phyloP scores from a whole-genome alignment of 306 rosid species.

The Fragaria ananassa region DNA sequence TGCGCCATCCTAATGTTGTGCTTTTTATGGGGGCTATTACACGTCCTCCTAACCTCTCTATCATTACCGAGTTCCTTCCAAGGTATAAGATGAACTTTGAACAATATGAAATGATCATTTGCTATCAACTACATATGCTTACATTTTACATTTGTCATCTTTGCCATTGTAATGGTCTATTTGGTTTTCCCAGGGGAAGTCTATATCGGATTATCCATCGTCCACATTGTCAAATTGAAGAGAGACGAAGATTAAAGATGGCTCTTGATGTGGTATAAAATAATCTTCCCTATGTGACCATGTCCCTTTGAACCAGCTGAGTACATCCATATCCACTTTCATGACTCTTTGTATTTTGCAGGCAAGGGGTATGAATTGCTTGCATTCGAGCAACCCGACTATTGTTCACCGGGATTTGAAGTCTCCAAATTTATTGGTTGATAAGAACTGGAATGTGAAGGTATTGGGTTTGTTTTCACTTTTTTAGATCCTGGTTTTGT shows the following conservation, averaged over 20 bases:
- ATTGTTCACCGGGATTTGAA: slow-evolving; percentile 98
- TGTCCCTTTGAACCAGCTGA: slow-evolving; percentile 15
- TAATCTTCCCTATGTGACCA: not conserved
- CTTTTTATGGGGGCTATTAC: slow-evolving; percentile 99
- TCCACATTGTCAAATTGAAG: slow-evolving; percentile 81
- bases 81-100: slow-evolving; percentile 48
- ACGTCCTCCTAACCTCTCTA: slow-evolving; percentile 94
- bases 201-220: slow-evolving; percentile 86
- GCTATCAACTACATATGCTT: not conserved
- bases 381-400: slow-evolving; percentile 83
- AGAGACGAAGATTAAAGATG: slow-evolving; percentile 91
- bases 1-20: slow-evolving; percentile 97
- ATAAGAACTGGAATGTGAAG: slow-evolving; percentile 97
- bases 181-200: slow-evolving; percentile 69
- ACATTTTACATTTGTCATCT: not conserved
- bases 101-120: not conserved
- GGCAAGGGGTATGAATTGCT: slow-evolving; percentile 99
- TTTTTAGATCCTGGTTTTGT: slow-evolving; percentile 16
- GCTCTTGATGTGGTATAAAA: slow-evolving; percentile 94
- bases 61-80: slow-evolving; percentile 92
- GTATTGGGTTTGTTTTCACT: slow-evolving; percentile 36
- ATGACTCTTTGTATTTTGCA: slow-evolving; percentile 37
- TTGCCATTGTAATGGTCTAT: slow-evolving; percentile 6
- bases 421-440: slow-evolving; percentile 97
- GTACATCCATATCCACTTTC: slow-evolving; percentile 22